Evolutionary conservation across 2,329 filamentous ascomycete species (phyloP), one percentile per base, ranked within the genome.

Genomic region (Ceratocystis alfenasii): DNA sequence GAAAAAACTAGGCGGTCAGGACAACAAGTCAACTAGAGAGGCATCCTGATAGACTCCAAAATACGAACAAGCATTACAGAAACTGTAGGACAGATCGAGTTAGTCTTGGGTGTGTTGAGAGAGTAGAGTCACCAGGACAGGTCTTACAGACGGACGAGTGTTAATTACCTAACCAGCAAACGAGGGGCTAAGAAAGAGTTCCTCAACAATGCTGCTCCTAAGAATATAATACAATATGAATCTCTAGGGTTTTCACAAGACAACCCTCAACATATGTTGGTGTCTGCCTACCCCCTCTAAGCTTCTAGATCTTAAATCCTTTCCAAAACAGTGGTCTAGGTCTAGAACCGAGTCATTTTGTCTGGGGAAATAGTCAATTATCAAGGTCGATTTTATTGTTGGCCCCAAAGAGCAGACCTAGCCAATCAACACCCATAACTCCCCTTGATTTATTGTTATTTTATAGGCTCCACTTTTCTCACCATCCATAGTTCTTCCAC

Each of bases 1-100:
- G 78, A 64, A 83, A 75, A 71, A 72, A 76, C 70, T 77, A 63
- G 53, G 20, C 22, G 5, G 20, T 10, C 1, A 10, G 8, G 7
- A 22, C 20, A n/a, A 20, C 45, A 6, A 20, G 46, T 25, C 46
- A 50, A 22, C 20, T 12, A 10, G 46, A 10, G 22, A 55, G 15
- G 8, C 22, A 12, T 30, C 28, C 28, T 28, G 28, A 7, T 7
- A 8, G 22, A 57, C 25, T 30, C 25, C 8, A 17, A 6, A 5
- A 57, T 15, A 33, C 8, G 25, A 10, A 22, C 22, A 50, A 10
- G 20, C 46, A 50, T 22, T n/a, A 50, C n/a, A 22, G n/a, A 4
- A 50, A 22, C n/a, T 33, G 5, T 33, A 33, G 30, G 30, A 33
- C 30, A 33, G 30, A 33, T 33, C 30, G 30, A 33, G 30, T 7